These are phyloP conservation scores for Rhynchosporium graminicola DNA, from an alignment of 2,329 filamentous ascomycete genomes.

Conservation along the genomic window DNA sequence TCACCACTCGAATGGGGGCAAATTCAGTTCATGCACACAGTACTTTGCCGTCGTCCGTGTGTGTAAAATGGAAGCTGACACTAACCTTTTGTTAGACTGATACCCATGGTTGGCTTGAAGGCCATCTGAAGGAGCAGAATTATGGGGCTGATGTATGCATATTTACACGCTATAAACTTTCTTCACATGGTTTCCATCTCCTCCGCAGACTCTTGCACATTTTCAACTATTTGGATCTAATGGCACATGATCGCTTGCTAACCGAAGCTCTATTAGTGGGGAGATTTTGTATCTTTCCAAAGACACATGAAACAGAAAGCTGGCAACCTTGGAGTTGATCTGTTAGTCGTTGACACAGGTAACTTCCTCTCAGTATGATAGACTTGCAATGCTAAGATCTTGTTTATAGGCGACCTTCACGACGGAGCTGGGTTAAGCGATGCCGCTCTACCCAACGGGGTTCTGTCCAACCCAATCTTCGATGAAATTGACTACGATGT, in stretches of 20 bases:
- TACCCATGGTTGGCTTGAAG: constrained; percentile 76
- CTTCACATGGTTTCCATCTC: background rate
- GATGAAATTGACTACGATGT: constrained; percentile 79
- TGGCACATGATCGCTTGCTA: background rate
- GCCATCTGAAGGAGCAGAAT: constrained; percentile 85
- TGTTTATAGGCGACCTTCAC: constrained; percentile 61
- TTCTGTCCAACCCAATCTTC: constrained; percentile 84
- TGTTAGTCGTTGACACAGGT: constrained; percentile 86
- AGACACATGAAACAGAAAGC: constrained; percentile 76
- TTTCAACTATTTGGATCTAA: background rate
- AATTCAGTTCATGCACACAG: constrained; percentile 37
- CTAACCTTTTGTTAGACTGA: constrained; percentile 26
- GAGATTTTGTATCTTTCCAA: constrained; percentile 92
- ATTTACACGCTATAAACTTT: background rate
- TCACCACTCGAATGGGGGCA: constrained; percentile 37
- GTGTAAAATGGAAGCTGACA: constrained; percentile 10
- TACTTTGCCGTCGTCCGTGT: constrained; percentile 17
- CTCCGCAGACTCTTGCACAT: background rate
- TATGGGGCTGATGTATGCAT: constrained; percentile 73
- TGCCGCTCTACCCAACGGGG: constrained; percentile 81
- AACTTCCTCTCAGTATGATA: background rate
- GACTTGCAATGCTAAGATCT: background rate
- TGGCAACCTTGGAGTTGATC: constrained; percentile 74
- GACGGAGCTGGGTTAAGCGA: constrained; percentile 95
- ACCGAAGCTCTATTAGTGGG: constrained; percentile 56